Conservation (phyloP, 2,329 filamentous ascomycete species). For the Pseudogymnoascus sp. region DNA sequence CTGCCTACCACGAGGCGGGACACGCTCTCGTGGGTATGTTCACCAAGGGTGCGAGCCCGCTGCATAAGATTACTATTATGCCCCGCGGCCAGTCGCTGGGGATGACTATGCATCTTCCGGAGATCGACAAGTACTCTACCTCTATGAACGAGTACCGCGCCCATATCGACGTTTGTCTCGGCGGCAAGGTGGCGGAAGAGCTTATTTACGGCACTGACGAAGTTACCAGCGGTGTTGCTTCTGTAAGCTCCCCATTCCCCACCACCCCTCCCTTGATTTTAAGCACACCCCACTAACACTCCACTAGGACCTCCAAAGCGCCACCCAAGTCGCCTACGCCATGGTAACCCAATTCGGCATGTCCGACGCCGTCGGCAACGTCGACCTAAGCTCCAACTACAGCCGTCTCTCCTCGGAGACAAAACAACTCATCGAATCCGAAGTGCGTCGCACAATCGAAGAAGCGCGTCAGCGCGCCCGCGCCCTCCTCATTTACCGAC, state of each 20-base stretch:
- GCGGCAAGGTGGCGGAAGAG: conserved; percentile 85
- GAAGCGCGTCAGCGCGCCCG: conserved; percentile 70
- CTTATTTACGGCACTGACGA: conserved; percentile 85
- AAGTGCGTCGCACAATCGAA: conserved; percentile 78
- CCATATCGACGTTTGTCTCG: conserved; percentile 71
- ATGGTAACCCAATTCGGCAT: conserved; percentile 90
- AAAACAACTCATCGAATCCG: conserved; percentile 75
- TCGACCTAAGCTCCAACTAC: conserved; percentile 79
- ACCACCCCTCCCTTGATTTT: neutral
- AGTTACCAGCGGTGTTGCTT: conserved; percentile 80
- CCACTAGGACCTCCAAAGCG: conserved; percentile 67
- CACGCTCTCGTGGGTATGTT: conserved; percentile 88
- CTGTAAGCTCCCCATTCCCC: conserved; percentile 43
- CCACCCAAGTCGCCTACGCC: conserved; percentile 73
- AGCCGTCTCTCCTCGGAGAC: conserved; percentile 77
- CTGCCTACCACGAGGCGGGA: conserved; percentile 93
- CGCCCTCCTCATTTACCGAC: conserved; percentile 63
- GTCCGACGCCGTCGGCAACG: conserved; percentile 78
- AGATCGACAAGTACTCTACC: conserved; percentile 86
- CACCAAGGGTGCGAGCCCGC: conserved; percentile 60
- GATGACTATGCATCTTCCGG: conserved; percentile 78
- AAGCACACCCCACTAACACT: neutral
- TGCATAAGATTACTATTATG: conserved; percentile 97
- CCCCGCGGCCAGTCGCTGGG: conserved; percentile 81
- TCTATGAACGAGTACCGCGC: conserved; percentile 79